A percentile compares a stretch with the other conserved stretches of the same genome.
Evolutionary conservation across 23 red algal genomes (phyloP).

Genomic region (Gracilariopsis chorda): DNA sequence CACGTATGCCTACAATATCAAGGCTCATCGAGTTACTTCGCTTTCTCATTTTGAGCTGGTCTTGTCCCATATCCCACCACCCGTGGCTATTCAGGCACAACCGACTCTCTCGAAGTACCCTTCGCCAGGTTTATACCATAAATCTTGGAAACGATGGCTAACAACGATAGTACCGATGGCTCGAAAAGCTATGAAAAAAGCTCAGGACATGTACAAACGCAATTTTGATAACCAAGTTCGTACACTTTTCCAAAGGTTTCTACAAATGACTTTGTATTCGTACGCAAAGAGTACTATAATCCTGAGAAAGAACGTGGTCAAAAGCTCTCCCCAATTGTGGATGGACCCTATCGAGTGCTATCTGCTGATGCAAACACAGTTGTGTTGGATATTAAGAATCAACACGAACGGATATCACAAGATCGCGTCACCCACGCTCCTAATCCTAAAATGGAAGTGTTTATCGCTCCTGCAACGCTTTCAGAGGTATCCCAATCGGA

Average conservation of each 20-base stretch:
- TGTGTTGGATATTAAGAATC: not conserved
- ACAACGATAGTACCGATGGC: not conserved
- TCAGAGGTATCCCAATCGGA: too few species aligned
- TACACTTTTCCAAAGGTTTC: not conserved
- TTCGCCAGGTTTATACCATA: not conserved
- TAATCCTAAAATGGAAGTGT: too few species aligned
- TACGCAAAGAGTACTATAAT: constrained; percentile 19
- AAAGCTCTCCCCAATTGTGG: constrained; percentile 21
- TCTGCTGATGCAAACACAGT: not conserved
- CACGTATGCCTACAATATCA: not conserved
- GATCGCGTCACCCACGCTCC: not conserved
- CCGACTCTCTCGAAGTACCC: too few species aligned
- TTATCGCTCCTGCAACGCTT: too few species aligned
- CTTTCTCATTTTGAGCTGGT: not conserved
- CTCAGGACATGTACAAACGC: not conserved
- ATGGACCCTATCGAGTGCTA: constrained; percentile 39
- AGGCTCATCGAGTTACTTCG: not conserved
- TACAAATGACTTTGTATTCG: not conserved
- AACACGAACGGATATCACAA: not conserved
- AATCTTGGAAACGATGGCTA: not conserved
- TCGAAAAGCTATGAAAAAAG: not conserved
- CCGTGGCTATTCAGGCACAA: not conserved
- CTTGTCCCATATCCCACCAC: not conserved
- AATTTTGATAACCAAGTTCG: not conserved
- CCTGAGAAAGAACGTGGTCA: not conserved